These are phyloP conservation scores for Yamadazyma philogaea DNA, from an alignment of 805 yeast species.

Conservation along the genomic window DNA sequence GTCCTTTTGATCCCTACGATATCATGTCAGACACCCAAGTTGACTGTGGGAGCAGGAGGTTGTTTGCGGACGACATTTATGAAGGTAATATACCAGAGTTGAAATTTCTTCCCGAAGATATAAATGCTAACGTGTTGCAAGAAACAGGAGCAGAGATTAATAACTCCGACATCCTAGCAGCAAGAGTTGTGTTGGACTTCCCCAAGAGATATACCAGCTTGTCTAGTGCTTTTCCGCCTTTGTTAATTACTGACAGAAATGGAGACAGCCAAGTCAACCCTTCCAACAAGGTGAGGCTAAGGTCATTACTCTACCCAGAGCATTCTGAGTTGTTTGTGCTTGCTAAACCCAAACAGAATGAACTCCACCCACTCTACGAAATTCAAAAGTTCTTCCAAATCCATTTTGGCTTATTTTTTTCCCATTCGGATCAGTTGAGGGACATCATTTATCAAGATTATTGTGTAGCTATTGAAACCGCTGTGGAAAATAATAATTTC, in stretches of 20 bases:
- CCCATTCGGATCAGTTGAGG: conserved; percentile 31
- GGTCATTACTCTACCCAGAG: conserved; percentile 41
- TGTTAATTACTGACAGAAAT: conserved; percentile 15
- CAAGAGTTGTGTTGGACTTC: conserved; percentile 27
- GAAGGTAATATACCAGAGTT: conserved; percentile 20
- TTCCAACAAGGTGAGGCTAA: conserved; percentile 26
- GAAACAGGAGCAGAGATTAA: conserved; percentile 19
- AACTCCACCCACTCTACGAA: conserved; percentile 62
- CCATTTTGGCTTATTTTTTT: conserved; percentile 39
- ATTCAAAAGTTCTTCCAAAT: conserved; percentile 47
- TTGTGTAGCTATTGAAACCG: conserved; percentile 27
- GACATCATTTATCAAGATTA: conserved; percentile 32
- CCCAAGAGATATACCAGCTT: conserved; percentile 30
- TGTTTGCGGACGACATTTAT: conserved; percentile 33
- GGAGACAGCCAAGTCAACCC: conserved; percentile 23
- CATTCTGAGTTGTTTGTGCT: conserved; percentile 50
- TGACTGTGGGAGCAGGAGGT: conserved; percentile 23
- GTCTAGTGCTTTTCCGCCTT: conserved; percentile 37
- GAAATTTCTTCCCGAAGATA: conserved; percentile 14
- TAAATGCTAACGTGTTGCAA: conserved; percentile 9
- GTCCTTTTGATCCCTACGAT: conserved; percentile 40
- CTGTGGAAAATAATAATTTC: conserved; percentile 34
- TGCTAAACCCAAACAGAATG: conserved; percentile 51
- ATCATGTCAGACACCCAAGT: conserved; percentile 31
- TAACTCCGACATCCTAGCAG: conserved; percentile 29